Evolutionary conservation across 306 rosid species (phyloP).

Genomic region (Castanea mollissima): DNA sequence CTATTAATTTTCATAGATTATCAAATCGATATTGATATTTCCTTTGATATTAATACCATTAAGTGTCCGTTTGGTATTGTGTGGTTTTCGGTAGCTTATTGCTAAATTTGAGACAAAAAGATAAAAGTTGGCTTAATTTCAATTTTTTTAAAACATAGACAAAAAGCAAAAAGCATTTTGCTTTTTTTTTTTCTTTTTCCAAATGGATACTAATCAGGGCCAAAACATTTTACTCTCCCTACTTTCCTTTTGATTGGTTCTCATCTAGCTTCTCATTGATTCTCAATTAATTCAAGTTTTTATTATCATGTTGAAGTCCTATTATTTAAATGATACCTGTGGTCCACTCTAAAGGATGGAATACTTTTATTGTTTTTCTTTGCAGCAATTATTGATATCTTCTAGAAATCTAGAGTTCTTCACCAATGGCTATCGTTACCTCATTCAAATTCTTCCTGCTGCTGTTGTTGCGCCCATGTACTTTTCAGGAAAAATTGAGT

Average conservation of each 20-base stretch:
- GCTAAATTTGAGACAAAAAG: too few relatives aligned
- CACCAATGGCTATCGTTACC: constrained; percentile 91
- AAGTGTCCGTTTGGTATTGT: too few relatives aligned
- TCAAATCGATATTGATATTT: not conserved
- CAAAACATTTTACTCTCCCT: not conserved
- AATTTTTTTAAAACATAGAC: too few relatives aligned
- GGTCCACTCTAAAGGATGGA: not conserved
- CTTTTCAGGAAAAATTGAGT: constrained; percentile 93
- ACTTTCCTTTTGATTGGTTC: not conserved
- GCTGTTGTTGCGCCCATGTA: constrained; percentile 99
- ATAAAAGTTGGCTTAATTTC: too few relatives aligned
- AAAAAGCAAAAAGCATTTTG: too few relatives aligned
- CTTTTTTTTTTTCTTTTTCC: too few relatives aligned
- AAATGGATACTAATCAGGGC: not conserved
- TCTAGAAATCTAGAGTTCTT: constrained; percentile 93
- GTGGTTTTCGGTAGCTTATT: too few relatives aligned
- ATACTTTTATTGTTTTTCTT: constrained; percentile 15
- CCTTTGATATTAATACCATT: not conserved
- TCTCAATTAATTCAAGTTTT: not conserved
- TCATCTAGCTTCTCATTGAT: not conserved
- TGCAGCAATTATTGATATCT: constrained; percentile 82
- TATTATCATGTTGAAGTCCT: not conserved
- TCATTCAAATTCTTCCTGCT: constrained; percentile 92
- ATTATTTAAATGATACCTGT: not conserved
- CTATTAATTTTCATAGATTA: too few relatives aligned